Conservation (phyloP, 441 rosid genomes). For the Corymbia citriodora region DNA sequence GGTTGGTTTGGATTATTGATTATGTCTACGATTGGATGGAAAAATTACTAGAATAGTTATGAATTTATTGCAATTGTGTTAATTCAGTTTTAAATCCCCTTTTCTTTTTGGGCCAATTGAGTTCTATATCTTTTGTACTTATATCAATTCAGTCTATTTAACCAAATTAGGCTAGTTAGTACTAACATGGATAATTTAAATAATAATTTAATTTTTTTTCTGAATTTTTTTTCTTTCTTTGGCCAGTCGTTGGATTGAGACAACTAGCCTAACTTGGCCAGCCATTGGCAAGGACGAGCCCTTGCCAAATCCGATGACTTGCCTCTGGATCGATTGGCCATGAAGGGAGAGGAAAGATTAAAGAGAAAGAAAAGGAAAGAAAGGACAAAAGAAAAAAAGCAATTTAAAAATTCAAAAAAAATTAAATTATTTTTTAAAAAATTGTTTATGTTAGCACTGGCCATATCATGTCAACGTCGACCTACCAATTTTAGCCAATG, state of each 20-base stretch:
- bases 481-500: no score
- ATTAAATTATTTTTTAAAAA: no score
- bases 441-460: accelerated
- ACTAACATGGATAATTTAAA: no score
- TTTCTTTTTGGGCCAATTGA: no score
- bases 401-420: no score
- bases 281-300: background rate
- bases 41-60: no score
- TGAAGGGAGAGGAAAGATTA: background rate
- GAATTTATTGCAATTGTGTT: no score
- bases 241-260: accelerated
- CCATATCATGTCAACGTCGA: no score
- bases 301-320: no score
- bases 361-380: no score
- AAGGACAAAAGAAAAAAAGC: accelerated
- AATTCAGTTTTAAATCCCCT: accelerated
- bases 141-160: no score
- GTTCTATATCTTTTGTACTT: accelerated
- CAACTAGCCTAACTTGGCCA: accelerated
- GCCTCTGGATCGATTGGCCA: accelerated
- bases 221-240: background rate
- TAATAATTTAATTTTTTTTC: no score
- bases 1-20: background rate
- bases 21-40: background rate
- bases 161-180: background rate